These are phyloP conservation scores for Musa troglodytarum DNA, from an alignment of 176 grass and related monocot genomes.

Conservation along the genomic window DNA sequence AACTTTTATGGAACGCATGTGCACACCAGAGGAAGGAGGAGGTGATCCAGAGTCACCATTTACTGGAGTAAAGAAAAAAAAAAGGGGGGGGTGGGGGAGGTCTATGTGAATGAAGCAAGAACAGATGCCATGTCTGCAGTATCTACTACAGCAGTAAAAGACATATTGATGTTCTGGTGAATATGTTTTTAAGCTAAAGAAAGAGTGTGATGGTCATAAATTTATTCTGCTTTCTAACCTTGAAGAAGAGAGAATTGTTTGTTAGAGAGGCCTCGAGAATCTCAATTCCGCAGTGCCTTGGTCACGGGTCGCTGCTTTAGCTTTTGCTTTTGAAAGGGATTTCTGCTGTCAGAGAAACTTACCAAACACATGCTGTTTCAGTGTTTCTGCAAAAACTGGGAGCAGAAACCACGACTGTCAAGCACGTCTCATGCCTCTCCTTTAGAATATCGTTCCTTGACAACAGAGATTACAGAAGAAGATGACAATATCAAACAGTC, in stretches of 20 bases:
- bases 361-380: background rate
- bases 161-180: background rate
- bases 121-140: background rate
- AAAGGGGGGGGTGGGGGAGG: background rate
- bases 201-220: background rate
- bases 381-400: background rate
- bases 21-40: background rate
- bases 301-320: background rate
- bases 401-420: background rate
- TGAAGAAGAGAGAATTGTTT: background rate
- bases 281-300: background rate
- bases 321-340: background rate
- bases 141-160: background rate
- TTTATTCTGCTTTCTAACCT: background rate
- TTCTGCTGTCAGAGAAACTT: background rate
- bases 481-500: background rate
- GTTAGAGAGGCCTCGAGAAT: background rate
- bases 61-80: background rate
- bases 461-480: background rate
- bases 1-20: constrained; percentile 1
- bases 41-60: background rate
- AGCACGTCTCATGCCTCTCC: background rate
- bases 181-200: background rate
- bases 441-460: background rate
- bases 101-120: background rate